Conservation (phyloP, 306 rosid genomes). For the Sesbania bispinosa region DNA sequence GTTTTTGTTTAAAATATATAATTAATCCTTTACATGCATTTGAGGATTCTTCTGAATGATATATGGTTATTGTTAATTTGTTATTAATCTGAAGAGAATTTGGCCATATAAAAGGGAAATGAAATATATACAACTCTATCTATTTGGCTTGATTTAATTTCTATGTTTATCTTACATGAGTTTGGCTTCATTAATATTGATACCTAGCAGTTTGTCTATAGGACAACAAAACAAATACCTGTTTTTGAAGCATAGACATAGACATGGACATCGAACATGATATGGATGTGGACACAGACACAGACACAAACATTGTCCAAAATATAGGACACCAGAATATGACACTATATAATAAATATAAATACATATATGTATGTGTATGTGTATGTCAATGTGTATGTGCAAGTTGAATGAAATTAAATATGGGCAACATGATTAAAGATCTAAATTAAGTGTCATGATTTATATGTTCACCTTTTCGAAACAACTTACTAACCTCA, state of each 20-base stretch:
- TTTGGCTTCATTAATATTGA: neutral
- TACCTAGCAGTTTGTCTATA: neutral
- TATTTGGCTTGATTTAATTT: neutral
- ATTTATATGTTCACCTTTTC: too few relatives aligned
- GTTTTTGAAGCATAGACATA: neutral
- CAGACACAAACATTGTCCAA: neutral
- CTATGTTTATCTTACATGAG: neutral
- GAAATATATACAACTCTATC: neutral
- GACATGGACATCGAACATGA: neutral
- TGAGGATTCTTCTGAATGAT: neutral
- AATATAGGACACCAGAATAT: neutral
- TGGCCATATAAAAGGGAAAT: neutral
- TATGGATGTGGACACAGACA: neutral
- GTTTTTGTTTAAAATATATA: neutral
- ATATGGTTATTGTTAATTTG: neutral
- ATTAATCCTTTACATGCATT: slow-evolving; percentile 1
- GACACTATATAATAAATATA: neutral
- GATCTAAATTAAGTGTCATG: too few relatives aligned
- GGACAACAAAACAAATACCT: neutral
- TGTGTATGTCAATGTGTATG: too few relatives aligned
- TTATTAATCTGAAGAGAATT: neutral
- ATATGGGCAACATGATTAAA: too few relatives aligned
- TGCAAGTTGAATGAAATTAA: too few relatives aligned
- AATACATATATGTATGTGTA: neutral
- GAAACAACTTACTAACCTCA: neutral